A percentile compares a stretch with the other conserved stretches of the same genome.
These are phyloP conservation scores for Dactylella cylindrospora DNA, from an alignment of 2,329 filamentous ascomycete species.

Conservation along the genomic window DNA sequence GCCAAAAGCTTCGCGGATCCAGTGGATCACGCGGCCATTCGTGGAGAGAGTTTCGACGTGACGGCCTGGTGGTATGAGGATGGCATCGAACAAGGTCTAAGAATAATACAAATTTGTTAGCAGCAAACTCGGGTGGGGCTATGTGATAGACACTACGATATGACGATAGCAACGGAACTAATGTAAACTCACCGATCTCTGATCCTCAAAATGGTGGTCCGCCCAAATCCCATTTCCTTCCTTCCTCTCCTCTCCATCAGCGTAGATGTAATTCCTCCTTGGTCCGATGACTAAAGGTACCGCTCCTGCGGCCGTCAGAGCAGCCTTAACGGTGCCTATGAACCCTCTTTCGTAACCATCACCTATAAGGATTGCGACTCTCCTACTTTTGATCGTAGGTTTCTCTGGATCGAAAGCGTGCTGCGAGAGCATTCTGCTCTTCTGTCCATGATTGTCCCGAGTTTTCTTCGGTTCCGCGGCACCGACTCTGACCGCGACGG, in stretches of 20 bases:
- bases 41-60: conserved; percentile 64
- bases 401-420: conserved; percentile 63
- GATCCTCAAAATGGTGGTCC: conserved; percentile 77
- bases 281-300: conserved; percentile 72
- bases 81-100: conserved; percentile 72
- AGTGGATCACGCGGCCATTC: conserved; percentile 73
- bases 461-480: conserved; percentile 57
- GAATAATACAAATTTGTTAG: not conserved
- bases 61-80: conserved; percentile 73
- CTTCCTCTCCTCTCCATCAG: conserved; percentile 61
- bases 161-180: not conserved
- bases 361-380: conserved; percentile 73
- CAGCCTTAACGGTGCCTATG: conserved; percentile 66
- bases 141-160: not conserved
- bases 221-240: conserved; percentile 61
- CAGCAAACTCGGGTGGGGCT: not conserved
- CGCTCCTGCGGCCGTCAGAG: conserved; percentile 64
- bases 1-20: conserved; percentile 76
- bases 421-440: conserved; percentile 68
- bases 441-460: conserved; percentile 66
- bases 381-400: conserved; percentile 69
- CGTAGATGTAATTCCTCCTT: conserved; percentile 66
- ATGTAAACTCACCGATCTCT: conserved; percentile 60
- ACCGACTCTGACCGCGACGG: conserved; percentile 70
- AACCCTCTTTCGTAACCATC: conserved; percentile 72